A percentile compares a stretch with the other conserved stretches of the same genome.
These are phyloP conservation scores for Clavariopsis aquatica DNA, from an alignment of 495 filamentous ascomycete genomes.

Conservation along the genomic window DNA sequence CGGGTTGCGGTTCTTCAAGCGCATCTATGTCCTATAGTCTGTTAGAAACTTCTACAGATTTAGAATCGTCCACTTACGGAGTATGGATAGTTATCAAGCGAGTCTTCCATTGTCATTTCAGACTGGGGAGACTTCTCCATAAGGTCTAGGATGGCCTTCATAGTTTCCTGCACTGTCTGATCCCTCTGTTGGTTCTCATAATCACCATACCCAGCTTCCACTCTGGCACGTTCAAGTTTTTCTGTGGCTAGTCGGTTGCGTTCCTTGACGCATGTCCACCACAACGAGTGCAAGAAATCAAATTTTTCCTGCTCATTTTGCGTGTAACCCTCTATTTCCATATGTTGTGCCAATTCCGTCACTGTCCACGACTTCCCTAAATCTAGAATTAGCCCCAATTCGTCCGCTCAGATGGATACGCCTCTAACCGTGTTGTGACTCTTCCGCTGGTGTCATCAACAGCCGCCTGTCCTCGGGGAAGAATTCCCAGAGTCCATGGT, in stretches of 20 bases:
- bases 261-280: slow-evolving; percentile 95
- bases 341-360: slow-evolving; percentile 64
- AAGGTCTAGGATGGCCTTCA: slow-evolving; percentile 75
- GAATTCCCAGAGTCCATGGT: slow-evolving; percentile 95
- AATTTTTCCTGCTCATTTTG: slow-evolving; percentile 71
- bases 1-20: neutral
- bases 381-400: slow-evolving; percentile 12
- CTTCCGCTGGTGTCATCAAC: slow-evolving; percentile 67
- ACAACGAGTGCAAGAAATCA: slow-evolving; percentile 89
- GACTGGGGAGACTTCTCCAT: slow-evolving; percentile 77
- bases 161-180: slow-evolving; percentile 65
- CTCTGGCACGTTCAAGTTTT: slow-evolving; percentile 60
- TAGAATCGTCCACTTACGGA: neutral
- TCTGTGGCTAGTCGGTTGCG: slow-evolving; percentile 86
- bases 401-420: too few relatives aligned
- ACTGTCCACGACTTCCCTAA: slow-evolving; percentile 78
- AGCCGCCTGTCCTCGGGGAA: slow-evolving; percentile 65
- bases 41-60: neutral
- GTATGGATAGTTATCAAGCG: neutral
- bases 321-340: slow-evolving; percentile 47
- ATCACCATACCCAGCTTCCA: slow-evolving; percentile 68
- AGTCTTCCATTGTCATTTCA: neutral
- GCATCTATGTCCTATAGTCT: neutral
- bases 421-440: slow-evolving; percentile 61
- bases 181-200: slow-evolving; percentile 62